Conservation (phyloP, 495 filamentous ascomycete genomes). For the Apodospora peruviana region DNA sequence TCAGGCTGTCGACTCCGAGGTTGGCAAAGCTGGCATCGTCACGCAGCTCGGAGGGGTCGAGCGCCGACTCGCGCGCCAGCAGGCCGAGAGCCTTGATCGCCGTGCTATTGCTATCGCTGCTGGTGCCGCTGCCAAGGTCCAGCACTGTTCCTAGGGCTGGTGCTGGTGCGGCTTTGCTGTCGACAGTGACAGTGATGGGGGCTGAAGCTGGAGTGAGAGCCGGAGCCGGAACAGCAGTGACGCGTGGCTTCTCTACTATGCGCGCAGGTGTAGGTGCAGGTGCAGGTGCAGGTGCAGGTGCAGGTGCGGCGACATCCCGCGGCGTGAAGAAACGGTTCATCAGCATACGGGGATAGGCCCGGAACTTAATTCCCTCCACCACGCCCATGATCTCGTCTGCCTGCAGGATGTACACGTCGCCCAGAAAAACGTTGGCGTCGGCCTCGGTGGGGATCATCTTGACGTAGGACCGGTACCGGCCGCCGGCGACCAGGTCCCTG, state of each 20-base stretch:
- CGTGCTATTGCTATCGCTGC: slow-evolving; percentile 16
- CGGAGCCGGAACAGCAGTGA: neutral
- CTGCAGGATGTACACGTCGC: slow-evolving; percentile 51
- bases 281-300: neutral
- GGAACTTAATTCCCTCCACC: slow-evolving; percentile 42
- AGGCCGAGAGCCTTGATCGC: slow-evolving; percentile 5
- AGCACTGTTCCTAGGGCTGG: neutral
- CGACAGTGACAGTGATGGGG: too few relatives aligned
- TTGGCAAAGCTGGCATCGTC: slow-evolving; percentile 35
- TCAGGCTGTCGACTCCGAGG: slow-evolving; percentile 42
- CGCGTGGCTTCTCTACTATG: neutral
- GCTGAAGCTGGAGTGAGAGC: neutral
- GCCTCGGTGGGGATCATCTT: slow-evolving; percentile 44
- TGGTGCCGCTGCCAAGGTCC: slow-evolving; percentile 13
- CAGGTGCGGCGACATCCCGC: neutral
- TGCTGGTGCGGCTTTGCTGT: neutral
- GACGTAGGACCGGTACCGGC: slow-evolving; percentile 56
- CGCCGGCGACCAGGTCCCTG: slow-evolving; percentile 46
- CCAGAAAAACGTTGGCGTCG: slow-evolving; percentile 21
- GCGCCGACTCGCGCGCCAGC: slow-evolving; percentile 7
- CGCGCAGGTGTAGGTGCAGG: neutral
- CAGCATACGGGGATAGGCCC: slow-evolving; percentile 47
- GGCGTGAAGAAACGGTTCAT: slow-evolving; percentile 48
- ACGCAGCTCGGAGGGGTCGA: slow-evolving; percentile 34
- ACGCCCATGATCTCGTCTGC: slow-evolving; percentile 40